Conservation (phyloP, 306 rosid genomes). For the Acacia melanoxylon region DNA sequence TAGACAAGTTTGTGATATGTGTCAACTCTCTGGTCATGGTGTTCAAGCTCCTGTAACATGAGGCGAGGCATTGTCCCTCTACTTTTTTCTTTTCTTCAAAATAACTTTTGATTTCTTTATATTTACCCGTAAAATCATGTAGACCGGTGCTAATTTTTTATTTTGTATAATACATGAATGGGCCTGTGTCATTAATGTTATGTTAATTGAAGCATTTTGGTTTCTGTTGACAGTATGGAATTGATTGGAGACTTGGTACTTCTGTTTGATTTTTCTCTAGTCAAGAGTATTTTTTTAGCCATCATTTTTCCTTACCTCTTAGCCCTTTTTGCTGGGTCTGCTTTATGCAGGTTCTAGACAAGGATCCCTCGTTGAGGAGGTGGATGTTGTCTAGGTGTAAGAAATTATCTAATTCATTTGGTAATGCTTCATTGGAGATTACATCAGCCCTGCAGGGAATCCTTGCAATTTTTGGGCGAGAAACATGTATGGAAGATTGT, state of each 20-base stretch:
- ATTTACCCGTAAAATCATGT: background rate
- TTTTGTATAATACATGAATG: background rate
- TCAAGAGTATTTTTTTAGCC: background rate
- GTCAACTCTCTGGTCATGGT: background rate
- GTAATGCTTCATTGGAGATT: constrained; percentile 45
- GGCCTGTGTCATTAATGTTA: constrained; percentile 10
- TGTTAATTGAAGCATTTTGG: constrained; percentile 13
- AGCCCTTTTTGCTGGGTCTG: constrained; percentile 23
- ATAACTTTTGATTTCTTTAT: background rate
- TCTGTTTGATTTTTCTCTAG: constrained; percentile 20
- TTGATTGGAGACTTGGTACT: constrained; percentile 1
- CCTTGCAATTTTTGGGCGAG: constrained; percentile 46
- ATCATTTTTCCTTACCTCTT: constrained; percentile 4
- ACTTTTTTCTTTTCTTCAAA: constrained; percentile 1
- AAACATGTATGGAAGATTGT: constrained; percentile 45
- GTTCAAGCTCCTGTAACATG: background rate
- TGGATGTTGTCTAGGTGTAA: constrained; percentile 68
- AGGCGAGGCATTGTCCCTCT: background rate
- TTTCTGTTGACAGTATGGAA: constrained; percentile 20
- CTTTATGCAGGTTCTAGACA: constrained; percentile 66
- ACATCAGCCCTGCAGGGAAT: constrained; percentile 50
- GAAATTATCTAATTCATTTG: constrained; percentile 50
- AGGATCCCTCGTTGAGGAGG: constrained; percentile 57
- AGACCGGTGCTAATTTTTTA: background rate
- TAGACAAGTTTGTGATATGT: background rate